These are phyloP conservation scores for Ailanthus altissimus DNA, from an alignment of 345 rosid genomes.

Conservation along the genomic window DNA sequence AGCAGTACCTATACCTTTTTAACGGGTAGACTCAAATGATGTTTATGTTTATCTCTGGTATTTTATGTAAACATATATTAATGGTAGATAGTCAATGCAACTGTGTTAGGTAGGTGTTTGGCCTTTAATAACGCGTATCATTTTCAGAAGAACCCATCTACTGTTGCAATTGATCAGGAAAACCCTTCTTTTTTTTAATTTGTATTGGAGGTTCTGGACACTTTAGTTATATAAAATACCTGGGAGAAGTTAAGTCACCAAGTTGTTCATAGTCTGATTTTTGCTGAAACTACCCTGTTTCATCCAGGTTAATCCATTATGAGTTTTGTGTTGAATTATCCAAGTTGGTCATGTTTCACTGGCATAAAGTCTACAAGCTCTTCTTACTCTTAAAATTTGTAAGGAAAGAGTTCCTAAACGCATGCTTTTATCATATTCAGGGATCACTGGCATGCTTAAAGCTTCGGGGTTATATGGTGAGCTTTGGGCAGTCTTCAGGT, in stretches of 20 bases:
- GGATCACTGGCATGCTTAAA: constrained; percentile 86
- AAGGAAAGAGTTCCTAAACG: not conserved
- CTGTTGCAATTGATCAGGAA: not conserved
- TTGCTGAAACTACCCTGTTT: not conserved
- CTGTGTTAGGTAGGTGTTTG: not conserved
- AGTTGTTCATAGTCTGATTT: not conserved
- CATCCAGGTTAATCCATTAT: not conserved
- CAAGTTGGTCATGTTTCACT: not conserved
- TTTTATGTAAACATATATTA: not conserved
- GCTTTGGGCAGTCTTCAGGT: constrained; percentile 84
- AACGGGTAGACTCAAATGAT: not conserved
- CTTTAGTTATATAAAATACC: not conserved
- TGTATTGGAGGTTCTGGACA: not conserved
- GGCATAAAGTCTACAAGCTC: not conserved
- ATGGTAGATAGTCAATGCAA: not conserved
- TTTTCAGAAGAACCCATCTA: not conserved
- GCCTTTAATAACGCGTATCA: too few relatives aligned
- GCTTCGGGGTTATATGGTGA: constrained; percentile 78
- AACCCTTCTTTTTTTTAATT: not conserved
- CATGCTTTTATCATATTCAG: constrained; percentile 32
- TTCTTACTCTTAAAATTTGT: not conserved
- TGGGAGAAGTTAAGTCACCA: not conserved
- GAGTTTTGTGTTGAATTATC: not conserved
- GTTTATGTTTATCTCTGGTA: not conserved
- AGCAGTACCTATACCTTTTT: not conserved